A percentile compares a stretch with the other conserved stretches of the same genome.
Conservation (phyloP, 768 basidiomycete genomes). For the Suillus clintonianus region DNA sequence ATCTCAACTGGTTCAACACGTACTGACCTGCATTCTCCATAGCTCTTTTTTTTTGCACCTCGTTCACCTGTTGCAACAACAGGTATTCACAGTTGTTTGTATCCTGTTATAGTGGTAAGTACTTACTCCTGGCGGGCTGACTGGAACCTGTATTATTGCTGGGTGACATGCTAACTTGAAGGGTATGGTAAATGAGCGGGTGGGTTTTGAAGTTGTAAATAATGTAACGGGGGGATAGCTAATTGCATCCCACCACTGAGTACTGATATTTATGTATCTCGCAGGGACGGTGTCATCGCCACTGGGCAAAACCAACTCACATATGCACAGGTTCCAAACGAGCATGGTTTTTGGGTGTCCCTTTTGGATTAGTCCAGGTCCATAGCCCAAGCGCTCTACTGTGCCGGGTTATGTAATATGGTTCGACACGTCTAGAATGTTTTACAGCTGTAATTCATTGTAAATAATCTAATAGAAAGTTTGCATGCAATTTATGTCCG, state of each 20-base stretch:
- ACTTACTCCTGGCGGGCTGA: background rate
- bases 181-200: background rate
- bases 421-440: no score
- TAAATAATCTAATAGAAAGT: no score
- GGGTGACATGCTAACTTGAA: background rate
- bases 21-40: background rate
- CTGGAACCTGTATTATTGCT: background rate
- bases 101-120: background rate
- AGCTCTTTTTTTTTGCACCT: background rate
- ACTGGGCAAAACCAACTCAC: background rate
- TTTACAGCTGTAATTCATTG: no score
- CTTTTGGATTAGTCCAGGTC: background rate
- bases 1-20: background rate
- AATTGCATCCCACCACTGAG: background rate
- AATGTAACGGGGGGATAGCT: no score
- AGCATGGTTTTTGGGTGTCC: background rate
- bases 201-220: no score
- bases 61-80: background rate
- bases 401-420: no score
- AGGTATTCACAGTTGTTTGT: background rate
- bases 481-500: no score
- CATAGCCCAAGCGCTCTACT: no score
- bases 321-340: background rate
- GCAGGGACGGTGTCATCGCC: background rate
- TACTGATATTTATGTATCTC: background rate